phyloP scores from a whole-genome alignment of 305 asterid genomes.

The Solanum hybrid region DNA sequence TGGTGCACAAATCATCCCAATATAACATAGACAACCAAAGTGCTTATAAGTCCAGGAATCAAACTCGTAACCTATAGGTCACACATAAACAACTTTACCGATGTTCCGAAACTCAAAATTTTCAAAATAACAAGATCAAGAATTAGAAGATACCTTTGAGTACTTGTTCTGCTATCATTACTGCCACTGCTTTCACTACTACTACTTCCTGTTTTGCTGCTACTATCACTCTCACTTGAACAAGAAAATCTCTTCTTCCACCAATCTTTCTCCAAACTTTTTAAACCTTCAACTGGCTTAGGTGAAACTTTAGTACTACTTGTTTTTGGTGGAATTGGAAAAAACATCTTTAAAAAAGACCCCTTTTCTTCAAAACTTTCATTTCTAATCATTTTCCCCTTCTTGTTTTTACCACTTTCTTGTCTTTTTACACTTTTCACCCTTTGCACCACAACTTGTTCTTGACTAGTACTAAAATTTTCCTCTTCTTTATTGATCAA shows the following conservation, averaged over 20 bases:
- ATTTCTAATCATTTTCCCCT: slow-evolving; percentile 7
- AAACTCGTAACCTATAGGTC: not conserved
- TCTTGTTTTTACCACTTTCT: slow-evolving; percentile 5
- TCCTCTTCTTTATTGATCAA: slow-evolving; percentile 8
- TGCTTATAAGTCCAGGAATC: not conserved
- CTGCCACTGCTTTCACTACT: slow-evolving; percentile 20
- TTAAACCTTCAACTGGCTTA: slow-evolving; percentile 31
- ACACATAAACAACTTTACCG: not conserved
- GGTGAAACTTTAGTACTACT: slow-evolving; percentile 39
- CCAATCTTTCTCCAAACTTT: slow-evolving; percentile 50
- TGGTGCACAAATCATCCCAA: not conserved
- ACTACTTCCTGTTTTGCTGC: slow-evolving; percentile 21
- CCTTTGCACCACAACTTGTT: not conserved
- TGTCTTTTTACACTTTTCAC: slow-evolving; percentile 10
- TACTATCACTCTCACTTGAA: slow-evolving; percentile 48
- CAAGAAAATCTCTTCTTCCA: slow-evolving; percentile 63
- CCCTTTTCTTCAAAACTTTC: not conserved
- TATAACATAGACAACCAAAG: not conserved
- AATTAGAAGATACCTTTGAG: slow-evolving; percentile 14
- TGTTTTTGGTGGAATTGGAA: not conserved
- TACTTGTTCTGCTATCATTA: slow-evolving; percentile 16
- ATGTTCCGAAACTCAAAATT: too few relatives aligned
- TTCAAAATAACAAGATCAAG: not conserved
- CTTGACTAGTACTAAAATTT: not conserved
- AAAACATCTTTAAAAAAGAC: not conserved